phyloP scores from a whole-genome alignment of 2,329 filamentous ascomycete genomes.

The Paecilomyces fulvus region DNA sequence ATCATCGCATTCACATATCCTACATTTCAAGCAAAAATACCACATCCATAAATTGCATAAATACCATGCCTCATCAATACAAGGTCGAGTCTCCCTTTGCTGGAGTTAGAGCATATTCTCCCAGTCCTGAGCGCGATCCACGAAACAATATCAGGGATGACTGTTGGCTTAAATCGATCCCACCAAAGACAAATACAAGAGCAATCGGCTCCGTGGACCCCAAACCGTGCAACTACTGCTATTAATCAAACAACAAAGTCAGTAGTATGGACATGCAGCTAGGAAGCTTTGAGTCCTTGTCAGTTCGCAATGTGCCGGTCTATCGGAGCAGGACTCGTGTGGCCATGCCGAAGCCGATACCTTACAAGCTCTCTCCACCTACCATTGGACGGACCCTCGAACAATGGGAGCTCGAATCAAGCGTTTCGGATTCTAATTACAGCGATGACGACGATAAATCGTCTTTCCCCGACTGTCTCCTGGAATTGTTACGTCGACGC shows the following conservation, averaged over 20 bases:
- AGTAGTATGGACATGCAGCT: neutral
- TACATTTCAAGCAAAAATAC: neutral
- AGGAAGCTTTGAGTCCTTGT: neutral
- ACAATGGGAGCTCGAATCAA: neutral
- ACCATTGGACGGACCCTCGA: neutral
- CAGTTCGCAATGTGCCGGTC: neutral
- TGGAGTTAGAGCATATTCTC: neutral
- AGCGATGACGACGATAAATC: neutral
- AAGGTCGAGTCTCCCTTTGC: neutral
- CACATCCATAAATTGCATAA: neutral
- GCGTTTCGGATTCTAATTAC: neutral
- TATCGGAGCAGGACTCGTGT: neutral
- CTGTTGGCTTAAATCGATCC: neutral
- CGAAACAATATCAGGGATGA: neutral
- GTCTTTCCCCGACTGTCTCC: neutral
- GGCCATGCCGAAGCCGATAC: neutral
- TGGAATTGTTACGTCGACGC: neutral
- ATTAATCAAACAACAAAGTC: neutral
- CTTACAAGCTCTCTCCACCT: neutral
- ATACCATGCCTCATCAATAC: neutral
- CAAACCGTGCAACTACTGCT: neutral
- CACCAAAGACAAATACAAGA: neutral
- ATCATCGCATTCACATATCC: neutral
- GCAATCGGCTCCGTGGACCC: neutral
- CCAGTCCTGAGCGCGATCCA: neutral